Evolutionary conservation across 257 asterid genomes (phyloP).

Genomic region (Eucommia ulmoides): DNA sequence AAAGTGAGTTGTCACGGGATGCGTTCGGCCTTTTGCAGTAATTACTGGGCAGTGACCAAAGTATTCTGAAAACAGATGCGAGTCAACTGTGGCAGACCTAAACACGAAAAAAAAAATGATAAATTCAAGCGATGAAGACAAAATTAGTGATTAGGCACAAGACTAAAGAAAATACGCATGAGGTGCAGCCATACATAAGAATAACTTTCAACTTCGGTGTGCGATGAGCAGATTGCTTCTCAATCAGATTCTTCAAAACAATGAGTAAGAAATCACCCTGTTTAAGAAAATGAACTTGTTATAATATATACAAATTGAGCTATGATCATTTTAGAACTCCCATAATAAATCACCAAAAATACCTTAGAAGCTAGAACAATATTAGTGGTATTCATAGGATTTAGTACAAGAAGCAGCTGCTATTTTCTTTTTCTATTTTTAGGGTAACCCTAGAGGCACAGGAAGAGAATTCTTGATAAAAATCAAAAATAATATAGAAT

Average conservation of each 20-base stretch:
- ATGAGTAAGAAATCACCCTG: constrained; percentile 99
- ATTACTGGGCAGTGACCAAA: constrained; percentile 88
- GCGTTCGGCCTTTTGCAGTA: constrained; percentile 92
- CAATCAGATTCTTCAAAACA: constrained; percentile 73
- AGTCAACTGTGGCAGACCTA: constrained; percentile 99
- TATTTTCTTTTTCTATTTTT: too few relatives aligned
- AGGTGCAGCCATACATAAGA: constrained; percentile 63
- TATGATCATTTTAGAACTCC: constrained; percentile 11
- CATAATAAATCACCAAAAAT: constrained; percentile 6
- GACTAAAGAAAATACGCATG: constrained; percentile 9
- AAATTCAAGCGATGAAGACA: constrained; percentile 13
- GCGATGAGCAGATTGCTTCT: constrained; percentile 50
- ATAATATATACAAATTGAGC: constrained; percentile 12
- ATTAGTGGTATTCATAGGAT: too few relatives aligned
- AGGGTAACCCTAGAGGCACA: too few relatives aligned
- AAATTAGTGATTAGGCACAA: constrained; percentile 5
- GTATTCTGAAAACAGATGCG: constrained; percentile 76
- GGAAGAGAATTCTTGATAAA: too few relatives aligned
- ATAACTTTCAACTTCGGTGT: constrained; percentile 66
- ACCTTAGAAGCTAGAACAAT: constrained; percentile 4
- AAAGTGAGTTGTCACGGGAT: constrained; percentile 75
- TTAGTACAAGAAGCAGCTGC: too few relatives aligned
- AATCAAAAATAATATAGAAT: too few relatives aligned
- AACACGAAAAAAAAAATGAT: constrained; percentile 11
- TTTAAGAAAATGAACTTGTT: constrained; percentile 23